phyloP scores from a whole-genome alignment of 108 stramenopile genomes.

The Aureococcus anophagefferens region DNA sequence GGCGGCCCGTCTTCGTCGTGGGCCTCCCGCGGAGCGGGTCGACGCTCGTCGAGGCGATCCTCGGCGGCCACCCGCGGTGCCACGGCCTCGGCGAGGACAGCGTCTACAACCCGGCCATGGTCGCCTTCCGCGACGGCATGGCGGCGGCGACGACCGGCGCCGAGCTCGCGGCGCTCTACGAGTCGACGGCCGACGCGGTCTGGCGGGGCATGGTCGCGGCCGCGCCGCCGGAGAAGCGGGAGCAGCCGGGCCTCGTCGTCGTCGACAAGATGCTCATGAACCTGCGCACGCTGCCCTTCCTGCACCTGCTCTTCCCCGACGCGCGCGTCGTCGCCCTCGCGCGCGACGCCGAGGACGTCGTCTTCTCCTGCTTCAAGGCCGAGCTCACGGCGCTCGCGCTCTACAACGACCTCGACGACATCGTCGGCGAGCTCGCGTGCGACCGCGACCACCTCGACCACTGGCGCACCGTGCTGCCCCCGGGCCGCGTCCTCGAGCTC shows the following conservation, averaged over 20 bases:
- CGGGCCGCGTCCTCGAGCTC: constrained; percentile 66
- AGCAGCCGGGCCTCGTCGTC: constrained; percentile 50
- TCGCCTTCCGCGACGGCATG: constrained; percentile 57
- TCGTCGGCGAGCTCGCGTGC: constrained; percentile 43
- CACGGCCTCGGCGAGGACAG: constrained; percentile 77
- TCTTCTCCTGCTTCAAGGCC: constrained; percentile 45
- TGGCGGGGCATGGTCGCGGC: too few species aligned
- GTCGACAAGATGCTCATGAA: constrained; percentile 78
- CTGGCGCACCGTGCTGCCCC: constrained; percentile 63
- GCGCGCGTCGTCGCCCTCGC: constrained; percentile 69
- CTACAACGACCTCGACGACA: constrained; percentile 61
- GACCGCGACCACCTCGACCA: constrained; percentile 39
- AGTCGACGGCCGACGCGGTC: too few species aligned
- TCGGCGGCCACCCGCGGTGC: constrained; percentile 69
- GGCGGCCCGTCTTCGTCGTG: constrained; percentile 68
- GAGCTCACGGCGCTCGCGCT: too few species aligned
- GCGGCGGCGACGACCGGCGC: constrained; percentile 45
- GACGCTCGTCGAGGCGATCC: constrained; percentile 66
- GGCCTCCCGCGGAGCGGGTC: constrained; percentile 74
- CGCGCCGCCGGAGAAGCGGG: constrained; percentile 48
- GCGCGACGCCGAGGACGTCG: constrained; percentile 68
- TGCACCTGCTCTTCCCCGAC: constrained; percentile 73
- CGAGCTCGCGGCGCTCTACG: constrained; percentile 25
- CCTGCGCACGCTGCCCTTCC: constrained; percentile 68
- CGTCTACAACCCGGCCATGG: constrained; percentile 67